Evolutionary conservation across 2,329 filamentous ascomycete species (phyloP).

Genomic region (Epichloe sp.): DNA sequence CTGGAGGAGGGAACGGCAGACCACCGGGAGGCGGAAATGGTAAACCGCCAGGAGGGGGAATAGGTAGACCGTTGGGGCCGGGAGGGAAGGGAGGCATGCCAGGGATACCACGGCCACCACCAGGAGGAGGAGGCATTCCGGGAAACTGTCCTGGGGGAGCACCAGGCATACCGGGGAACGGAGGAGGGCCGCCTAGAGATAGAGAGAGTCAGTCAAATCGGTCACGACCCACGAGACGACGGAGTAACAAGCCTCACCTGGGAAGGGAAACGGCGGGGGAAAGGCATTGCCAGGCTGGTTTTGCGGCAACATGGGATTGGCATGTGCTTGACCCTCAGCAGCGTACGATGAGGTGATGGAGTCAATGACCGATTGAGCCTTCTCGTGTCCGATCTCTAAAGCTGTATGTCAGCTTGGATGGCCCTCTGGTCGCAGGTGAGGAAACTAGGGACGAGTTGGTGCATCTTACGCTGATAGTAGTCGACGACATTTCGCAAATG

Average conservation of each 20-base stretch:
- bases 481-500: slow-evolving; percentile 95
- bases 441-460: background rate
- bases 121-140: slow-evolving; percentile 27
- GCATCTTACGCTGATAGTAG: slow-evolving; percentile 76
- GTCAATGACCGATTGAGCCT: slow-evolving; percentile 96
- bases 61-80: slow-evolving; percentile 10
- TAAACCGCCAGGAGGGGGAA: slow-evolving; percentile 29
- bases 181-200: slow-evolving; percentile 35
- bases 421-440: background rate
- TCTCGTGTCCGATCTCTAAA: slow-evolving; percentile 90
- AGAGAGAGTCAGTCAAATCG: background rate
- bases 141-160: slow-evolving; percentile 26
- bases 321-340: slow-evolving; percentile 76
- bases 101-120: slow-evolving; percentile 34
- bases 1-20: slow-evolving; percentile 27
- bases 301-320: slow-evolving; percentile 70
- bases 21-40: slow-evolving; percentile 23
- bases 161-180: slow-evolving; percentile 40
- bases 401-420: background rate
- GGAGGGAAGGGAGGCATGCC: slow-evolving; percentile 32
- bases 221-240: slow-evolving; percentile 10
- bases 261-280: slow-evolving; percentile 48
- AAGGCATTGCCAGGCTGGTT: slow-evolving; percentile 46
- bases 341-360: slow-evolving; percentile 93
- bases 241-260: slow-evolving; percentile 30